Conservation (phyloP, 306 rosid species). For the Cucumis cinereus region DNA sequence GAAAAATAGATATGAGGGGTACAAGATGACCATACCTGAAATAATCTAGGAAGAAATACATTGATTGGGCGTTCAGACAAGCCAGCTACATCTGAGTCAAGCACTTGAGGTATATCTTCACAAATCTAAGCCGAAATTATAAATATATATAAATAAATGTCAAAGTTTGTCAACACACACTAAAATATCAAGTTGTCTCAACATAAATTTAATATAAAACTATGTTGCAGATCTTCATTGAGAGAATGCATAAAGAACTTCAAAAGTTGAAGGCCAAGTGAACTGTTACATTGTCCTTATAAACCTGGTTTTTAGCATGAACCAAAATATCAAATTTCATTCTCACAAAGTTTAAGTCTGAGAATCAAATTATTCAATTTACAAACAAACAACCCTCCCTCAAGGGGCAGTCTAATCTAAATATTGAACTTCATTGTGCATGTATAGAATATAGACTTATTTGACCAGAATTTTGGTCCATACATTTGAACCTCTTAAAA, state of each 20-base stretch:
- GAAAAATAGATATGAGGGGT: neutral
- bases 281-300: neutral
- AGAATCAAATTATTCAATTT: neutral
- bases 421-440: neutral
- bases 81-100: slow-evolving; percentile 84
- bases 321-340: neutral
- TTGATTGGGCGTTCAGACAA: slow-evolving; percentile 90
- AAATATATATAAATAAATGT: neutral
- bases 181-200: neutral
- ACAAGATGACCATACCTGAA: slow-evolving; percentile 35
- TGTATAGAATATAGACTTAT: neutral
- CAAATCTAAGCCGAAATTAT: slow-evolving; percentile 45
- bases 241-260: neutral
- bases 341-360: neutral
- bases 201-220: neutral
- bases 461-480: neutral
- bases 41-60: slow-evolving; percentile 77
- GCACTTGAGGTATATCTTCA: slow-evolving; percentile 95
- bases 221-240: neutral
- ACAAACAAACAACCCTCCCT: neutral
- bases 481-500: neutral
- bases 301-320: neutral
- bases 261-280: neutral
- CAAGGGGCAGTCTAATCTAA: neutral
- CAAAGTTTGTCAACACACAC: neutral